Percentiles rank a stretch among this genome's conserved stretches.
phyloP scores from a whole-genome alignment of 495 filamentous ascomycete species.

The Aspergillus conjunctus region DNA sequence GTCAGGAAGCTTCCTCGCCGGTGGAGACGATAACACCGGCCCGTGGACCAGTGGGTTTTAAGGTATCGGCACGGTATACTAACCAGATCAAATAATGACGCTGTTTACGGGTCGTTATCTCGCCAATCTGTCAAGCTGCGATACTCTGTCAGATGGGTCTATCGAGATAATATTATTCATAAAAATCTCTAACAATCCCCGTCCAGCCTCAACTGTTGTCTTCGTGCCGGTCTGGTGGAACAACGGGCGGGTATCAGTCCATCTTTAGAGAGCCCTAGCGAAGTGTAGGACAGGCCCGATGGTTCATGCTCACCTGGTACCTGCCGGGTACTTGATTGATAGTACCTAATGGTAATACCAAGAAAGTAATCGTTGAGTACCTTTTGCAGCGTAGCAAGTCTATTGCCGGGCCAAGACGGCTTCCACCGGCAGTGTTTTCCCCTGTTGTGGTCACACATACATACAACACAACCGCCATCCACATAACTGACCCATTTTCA shows the following conservation, averaged over 20 bases:
- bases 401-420: constrained; percentile 22
- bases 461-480: neutral
- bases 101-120: neutral
- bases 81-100: constrained; percentile 1
- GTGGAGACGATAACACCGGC: constrained; percentile 24
- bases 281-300: neutral
- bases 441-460: neutral
- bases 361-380: neutral
- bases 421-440: constrained; percentile 24
- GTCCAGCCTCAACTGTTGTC: neutral
- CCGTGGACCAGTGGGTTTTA: constrained; percentile 23
- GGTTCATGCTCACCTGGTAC: neutral
- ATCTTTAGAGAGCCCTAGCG: neutral
- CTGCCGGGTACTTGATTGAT: constrained; percentile 4
- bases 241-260: neutral
- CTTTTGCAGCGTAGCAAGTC: constrained; percentile 5
- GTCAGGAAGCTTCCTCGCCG: constrained; percentile 21
- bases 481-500: constrained; percentile 2
- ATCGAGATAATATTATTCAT: constrained; percentile 13
- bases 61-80: constrained; percentile 5
- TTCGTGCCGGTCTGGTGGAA: neutral
- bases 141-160: neutral
- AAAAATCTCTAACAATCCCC: constrained; percentile 2
- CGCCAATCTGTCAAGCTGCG: neutral
- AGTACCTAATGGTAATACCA: constrained; percentile 10